A percentile compares a stretch with the other conserved stretches of the same genome.
These are phyloP conservation scores for Raphanus raphanistrum DNA, from an alignment of 345 rosid genomes.

Conservation along the genomic window DNA sequence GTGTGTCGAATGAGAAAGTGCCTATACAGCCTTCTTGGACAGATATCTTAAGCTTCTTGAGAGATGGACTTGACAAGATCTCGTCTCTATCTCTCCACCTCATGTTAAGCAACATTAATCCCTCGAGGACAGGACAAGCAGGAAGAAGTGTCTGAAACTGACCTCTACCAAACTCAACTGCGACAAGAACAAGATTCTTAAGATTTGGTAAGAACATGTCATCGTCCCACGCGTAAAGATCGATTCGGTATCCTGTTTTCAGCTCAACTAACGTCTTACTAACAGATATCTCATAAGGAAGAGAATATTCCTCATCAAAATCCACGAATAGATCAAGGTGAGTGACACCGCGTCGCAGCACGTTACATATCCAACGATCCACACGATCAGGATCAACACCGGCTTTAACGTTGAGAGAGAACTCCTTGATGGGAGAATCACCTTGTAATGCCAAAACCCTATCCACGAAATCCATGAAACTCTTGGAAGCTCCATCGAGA, in stretches of 20 bases:
- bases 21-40: not conserved
- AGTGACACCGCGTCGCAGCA: constrained; percentile 24
- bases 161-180: constrained; percentile 22
- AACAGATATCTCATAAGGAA: constrained; percentile 23
- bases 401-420: constrained; percentile 16
- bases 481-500: not conserved
- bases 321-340: constrained; percentile 18
- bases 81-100: constrained; percentile 30
- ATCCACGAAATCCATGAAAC: constrained; percentile 23
- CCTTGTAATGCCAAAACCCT: constrained; percentile 18
- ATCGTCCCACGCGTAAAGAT: constrained; percentile 24
- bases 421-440: constrained; percentile 7
- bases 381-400: constrained; percentile 13
- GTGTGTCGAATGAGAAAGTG: constrained; percentile 22
- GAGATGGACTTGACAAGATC: constrained; percentile 22
- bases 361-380: constrained; percentile 27
- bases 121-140: constrained; percentile 30
- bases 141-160: constrained; percentile 34
- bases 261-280: constrained; percentile 24
- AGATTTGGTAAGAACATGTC: constrained; percentile 21
- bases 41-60: constrained; percentile 20
- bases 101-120: constrained; percentile 13
- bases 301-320: not conserved
- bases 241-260: not conserved
- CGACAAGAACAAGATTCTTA: constrained; percentile 14